Conservation (phyloP, 2,329 filamentous ascomycete species). For the Microdochium trichocladiopsis region DNA sequence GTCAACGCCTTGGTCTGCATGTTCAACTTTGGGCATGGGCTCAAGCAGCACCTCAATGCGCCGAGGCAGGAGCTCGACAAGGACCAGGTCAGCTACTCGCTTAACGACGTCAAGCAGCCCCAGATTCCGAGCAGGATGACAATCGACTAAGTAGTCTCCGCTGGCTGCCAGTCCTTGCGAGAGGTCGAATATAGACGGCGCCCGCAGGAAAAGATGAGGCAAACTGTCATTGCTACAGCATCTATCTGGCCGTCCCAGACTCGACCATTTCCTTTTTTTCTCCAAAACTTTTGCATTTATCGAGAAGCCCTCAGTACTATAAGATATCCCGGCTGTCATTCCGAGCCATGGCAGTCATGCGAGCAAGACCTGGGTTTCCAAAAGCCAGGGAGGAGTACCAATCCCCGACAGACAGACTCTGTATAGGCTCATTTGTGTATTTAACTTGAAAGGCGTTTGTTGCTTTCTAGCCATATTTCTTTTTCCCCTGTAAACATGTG, state of each 20-base stretch:
- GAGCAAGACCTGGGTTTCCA: background rate
- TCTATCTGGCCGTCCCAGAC: too few relatives aligned
- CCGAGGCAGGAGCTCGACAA: slow-evolving; percentile 42
- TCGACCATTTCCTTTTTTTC: too few relatives aligned
- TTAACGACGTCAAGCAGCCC: slow-evolving; percentile 49
- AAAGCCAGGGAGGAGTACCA: background rate
- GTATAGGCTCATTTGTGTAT: too few relatives aligned
- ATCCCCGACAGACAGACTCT: background rate
- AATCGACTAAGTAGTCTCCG: slow-evolving; percentile 41
- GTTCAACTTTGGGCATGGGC: slow-evolving; percentile 79
- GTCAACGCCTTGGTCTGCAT: slow-evolving; percentile 81
- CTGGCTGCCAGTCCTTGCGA: too few relatives aligned
- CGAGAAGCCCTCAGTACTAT: background rate
- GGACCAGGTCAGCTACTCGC: slow-evolving; percentile 44
- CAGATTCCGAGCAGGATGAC: slow-evolving; percentile 51
- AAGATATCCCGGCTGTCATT: background rate
- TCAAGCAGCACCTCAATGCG: slow-evolving; percentile 74
- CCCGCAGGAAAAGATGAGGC: too few relatives aligned
- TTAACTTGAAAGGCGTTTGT: too few relatives aligned
- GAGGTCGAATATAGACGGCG: too few relatives aligned
- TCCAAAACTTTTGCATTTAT: background rate
- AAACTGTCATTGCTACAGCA: too few relatives aligned
- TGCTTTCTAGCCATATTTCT: too few relatives aligned
- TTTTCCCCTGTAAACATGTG: too few relatives aligned
- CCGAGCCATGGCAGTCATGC: background rate